These are phyloP conservation scores for Suillus weaverae DNA, from an alignment of 768 basidiomycete genomes.

Conservation along the genomic window DNA sequence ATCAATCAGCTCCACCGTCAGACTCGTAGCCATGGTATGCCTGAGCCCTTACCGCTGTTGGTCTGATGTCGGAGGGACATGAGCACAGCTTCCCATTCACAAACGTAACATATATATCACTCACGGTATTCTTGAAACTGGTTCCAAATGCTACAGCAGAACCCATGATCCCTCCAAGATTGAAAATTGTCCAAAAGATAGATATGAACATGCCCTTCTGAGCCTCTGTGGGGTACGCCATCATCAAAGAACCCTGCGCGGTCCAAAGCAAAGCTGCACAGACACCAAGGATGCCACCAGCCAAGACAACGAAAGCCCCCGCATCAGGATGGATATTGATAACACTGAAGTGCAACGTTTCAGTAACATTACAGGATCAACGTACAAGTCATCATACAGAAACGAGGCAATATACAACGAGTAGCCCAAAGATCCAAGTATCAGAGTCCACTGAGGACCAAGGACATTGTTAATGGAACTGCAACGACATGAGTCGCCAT, in stretches of 20 bases:
- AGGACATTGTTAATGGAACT: conserved; percentile 76
- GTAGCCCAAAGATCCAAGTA: conserved; percentile 71
- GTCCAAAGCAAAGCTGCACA: conserved; percentile 72
- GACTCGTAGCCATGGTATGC: background rate
- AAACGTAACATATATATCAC: background rate
- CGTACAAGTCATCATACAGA: conserved; percentile 45
- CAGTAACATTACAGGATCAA: background rate
- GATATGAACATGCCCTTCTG: conserved; percentile 74
- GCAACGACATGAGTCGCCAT: background rate
- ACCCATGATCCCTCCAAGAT: conserved; percentile 71
- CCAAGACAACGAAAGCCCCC: conserved; percentile 59
- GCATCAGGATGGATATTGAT: conserved; percentile 65
- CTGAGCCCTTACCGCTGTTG: conserved; percentile 20
- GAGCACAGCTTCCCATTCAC: background rate
- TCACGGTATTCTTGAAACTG: conserved; percentile 41
- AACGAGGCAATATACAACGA: conserved; percentile 69
- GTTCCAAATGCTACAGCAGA: conserved; percentile 69
- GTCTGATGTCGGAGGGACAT: conserved; percentile 19
- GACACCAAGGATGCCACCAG: conserved; percentile 68
- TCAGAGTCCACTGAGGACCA: conserved; percentile 66
- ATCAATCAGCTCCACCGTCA: conserved; percentile 15
- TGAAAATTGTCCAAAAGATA: conserved; percentile 80
- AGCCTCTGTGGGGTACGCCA: conserved; percentile 73
- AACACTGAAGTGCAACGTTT: conserved; percentile 38
- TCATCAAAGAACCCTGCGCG: conserved; percentile 74